Evolutionary conservation across 2,329 filamentous ascomycete species (phyloP).

Genomic region (Coccinonectria pachysandricola): DNA sequence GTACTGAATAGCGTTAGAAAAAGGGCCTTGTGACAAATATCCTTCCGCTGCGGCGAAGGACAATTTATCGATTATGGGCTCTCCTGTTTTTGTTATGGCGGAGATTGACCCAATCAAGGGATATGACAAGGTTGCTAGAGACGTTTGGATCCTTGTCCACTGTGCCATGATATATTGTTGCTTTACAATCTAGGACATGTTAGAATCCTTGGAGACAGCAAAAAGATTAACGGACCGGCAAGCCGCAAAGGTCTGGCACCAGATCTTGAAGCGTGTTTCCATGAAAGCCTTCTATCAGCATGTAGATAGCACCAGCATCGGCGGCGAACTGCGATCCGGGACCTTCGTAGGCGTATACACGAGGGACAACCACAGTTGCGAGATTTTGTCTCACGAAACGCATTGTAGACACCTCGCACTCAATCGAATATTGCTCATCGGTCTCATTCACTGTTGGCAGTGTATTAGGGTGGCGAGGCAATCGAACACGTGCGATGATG

Average conservation of each 20-base stretch:
- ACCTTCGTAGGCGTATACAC: conserved; percentile 12
- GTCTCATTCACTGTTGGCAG: conserved; percentile 2
- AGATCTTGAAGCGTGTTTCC: conserved; percentile 15
- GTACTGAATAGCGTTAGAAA: conserved; percentile 11
- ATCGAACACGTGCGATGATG: conserved; percentile 14
- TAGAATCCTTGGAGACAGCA: conserved; percentile 1
- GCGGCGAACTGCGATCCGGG: conserved; percentile 8
- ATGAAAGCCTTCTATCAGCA: conserved; percentile 18
- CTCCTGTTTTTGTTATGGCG: conserved; percentile 6
- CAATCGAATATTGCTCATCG: conserved; percentile 8
- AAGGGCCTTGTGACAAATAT: conserved; percentile 9
- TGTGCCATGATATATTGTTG: conserved; percentile 15
- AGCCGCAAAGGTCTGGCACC: conserved; percentile 7
- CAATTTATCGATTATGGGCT: conserved; percentile 12
- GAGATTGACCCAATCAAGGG: conserved; percentile 18
- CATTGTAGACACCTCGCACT: conserved; percentile 14
- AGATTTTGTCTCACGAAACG: conserved; percentile 8
- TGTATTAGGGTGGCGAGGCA: conserved; percentile 13
- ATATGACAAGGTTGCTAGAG: conserved; percentile 7
- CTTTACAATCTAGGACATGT: conserved; percentile 3
- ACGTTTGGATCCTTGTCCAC: conserved; percentile 9
- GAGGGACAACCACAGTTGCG: conserved; percentile 4
- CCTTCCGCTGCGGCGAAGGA: conserved; percentile 2
- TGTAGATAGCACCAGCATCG: conserved; percentile 13
- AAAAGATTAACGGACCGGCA: conserved; percentile 12